These are phyloP conservation scores for Betula pendula DNA, from an alignment of 306 rosid species.

Conservation along the genomic window DNA sequence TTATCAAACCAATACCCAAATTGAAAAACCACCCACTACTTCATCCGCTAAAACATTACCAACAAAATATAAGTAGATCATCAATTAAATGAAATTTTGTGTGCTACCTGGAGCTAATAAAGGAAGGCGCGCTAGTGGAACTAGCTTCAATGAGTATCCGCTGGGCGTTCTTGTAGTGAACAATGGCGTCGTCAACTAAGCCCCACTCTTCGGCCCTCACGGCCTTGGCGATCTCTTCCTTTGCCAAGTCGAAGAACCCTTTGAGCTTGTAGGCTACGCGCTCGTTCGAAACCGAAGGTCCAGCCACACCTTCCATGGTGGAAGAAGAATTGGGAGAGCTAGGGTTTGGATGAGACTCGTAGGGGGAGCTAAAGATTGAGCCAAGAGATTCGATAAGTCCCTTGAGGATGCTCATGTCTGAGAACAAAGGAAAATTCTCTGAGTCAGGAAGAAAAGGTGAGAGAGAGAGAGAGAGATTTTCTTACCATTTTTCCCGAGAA, in stretches of 20 bases:
- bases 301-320: slow-evolving; percentile 56
- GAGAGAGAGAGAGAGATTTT: neutral
- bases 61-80: neutral
- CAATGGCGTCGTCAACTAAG: slow-evolving; percentile 71
- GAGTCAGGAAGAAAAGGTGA: neutral
- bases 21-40: neutral
- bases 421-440: neutral
- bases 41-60: neutral
- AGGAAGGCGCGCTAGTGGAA: slow-evolving; percentile 79
- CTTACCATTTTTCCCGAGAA: slow-evolving; percentile 21
- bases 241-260: slow-evolving; percentile 86
- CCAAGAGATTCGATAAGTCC: slow-evolving; percentile 66
- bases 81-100: neutral
- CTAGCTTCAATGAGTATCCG: slow-evolving; percentile 76
- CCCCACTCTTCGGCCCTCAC: slow-evolving; percentile 99
- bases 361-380: slow-evolving; percentile 48
- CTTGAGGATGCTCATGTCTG: slow-evolving; percentile 65
- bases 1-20: no score
- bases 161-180: slow-evolving; percentile 71
- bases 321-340: slow-evolving; percentile 40
- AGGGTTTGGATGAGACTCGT: slow-evolving; percentile 34
- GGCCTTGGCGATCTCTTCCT: slow-evolving; percentile 84
- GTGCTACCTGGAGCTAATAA: slow-evolving; percentile 59
- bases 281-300: slow-evolving; percentile 68
- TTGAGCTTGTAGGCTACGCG: slow-evolving; percentile 90